phyloP scores from a whole-genome alignment of 2,329 filamentous ascomycete species.

The Chlorencoelia australis region DNA sequence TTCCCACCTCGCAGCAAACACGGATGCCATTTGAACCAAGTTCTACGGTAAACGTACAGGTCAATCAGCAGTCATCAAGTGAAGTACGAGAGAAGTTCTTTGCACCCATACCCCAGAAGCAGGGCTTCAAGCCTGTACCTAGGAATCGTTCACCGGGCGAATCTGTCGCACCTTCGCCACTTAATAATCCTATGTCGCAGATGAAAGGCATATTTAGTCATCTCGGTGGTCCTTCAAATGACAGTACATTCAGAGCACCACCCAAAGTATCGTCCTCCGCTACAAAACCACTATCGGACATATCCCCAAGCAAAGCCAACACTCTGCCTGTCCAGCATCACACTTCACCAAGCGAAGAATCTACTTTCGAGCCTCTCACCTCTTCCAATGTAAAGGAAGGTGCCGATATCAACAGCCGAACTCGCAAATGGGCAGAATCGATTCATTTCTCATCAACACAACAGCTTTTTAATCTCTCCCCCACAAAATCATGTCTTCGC shows the following conservation, averaged over 20 bases:
- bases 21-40: not conserved
- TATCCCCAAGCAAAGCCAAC: conserved; percentile 17
- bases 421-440: conserved; percentile 21
- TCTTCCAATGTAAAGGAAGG: conserved; percentile 14
- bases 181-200: conserved; percentile 6
- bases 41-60: not conserved
- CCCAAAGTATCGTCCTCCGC: conserved; percentile 10
- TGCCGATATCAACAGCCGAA: conserved; percentile 6
- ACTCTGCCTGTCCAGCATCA: not conserved
- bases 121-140: conserved; percentile 23
- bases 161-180: conserved; percentile 6
- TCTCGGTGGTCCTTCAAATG: not conserved
- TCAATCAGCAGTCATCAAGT: not conserved
- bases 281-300: conserved; percentile 9
- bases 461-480: conserved; percentile 10
- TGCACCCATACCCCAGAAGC: conserved; percentile 22
- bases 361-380: conserved; percentile 2
- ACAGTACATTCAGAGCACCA: conserved; percentile 1
- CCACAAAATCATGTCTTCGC: conserved; percentile 25
- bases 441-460: conserved; percentile 8
- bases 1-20: conserved; percentile 7
- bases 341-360: not conserved
- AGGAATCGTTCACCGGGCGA: conserved; percentile 10
- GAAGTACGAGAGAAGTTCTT: conserved; percentile 9
- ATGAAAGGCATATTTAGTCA: conserved; percentile 7